A percentile compares a stretch with the other conserved stretches of the same genome.
Conservation (phyloP, 805 yeast genomes). For the Saccharomyces mikatae region DNA sequence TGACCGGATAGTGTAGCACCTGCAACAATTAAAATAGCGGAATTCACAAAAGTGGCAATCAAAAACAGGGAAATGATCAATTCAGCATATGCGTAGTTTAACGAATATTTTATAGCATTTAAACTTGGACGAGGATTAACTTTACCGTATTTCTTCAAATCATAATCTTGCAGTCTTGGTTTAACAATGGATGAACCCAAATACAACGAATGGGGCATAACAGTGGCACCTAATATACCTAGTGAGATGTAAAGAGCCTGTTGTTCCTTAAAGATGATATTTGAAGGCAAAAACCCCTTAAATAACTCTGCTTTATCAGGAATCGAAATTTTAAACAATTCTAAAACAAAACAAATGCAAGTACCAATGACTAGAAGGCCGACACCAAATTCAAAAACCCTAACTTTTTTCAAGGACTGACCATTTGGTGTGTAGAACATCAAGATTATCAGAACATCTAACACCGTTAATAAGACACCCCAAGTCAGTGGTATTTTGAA, state of each 20-base stretch:
- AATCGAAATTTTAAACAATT: constrained; percentile 51
- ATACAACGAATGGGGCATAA: constrained; percentile 87
- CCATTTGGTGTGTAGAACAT: constrained; percentile 70
- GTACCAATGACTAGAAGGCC: constrained; percentile 63
- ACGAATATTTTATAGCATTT: constrained; percentile 69
- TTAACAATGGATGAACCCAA: constrained; percentile 84
- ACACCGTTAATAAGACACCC: constrained; percentile 73
- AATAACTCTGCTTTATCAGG: constrained; percentile 46
- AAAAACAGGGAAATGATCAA: constrained; percentile 72
- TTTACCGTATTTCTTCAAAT: constrained; percentile 44
- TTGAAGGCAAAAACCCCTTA: constrained; percentile 65
- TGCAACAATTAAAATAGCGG: constrained; percentile 84
- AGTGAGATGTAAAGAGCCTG: constrained; percentile 68
- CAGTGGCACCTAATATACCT: constrained; percentile 89
- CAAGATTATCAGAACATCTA: constrained; percentile 72
- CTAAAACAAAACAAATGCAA: constrained; percentile 65
- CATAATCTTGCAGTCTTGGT: constrained; percentile 72
- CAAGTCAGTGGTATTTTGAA: constrained; percentile 62
- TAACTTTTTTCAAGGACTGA: constrained; percentile 64
- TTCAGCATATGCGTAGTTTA: constrained; percentile 76
- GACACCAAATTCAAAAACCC: constrained; percentile 73
- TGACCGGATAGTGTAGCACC: constrained; percentile 72
- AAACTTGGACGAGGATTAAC: constrained; percentile 60
- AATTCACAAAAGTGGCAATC: constrained; percentile 87
- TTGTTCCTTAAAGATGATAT: constrained; percentile 49